Evolutionary conservation across 192 early-diverging fungal genomes (phyloP).

Genomic region (Coemansia sp.): DNA sequence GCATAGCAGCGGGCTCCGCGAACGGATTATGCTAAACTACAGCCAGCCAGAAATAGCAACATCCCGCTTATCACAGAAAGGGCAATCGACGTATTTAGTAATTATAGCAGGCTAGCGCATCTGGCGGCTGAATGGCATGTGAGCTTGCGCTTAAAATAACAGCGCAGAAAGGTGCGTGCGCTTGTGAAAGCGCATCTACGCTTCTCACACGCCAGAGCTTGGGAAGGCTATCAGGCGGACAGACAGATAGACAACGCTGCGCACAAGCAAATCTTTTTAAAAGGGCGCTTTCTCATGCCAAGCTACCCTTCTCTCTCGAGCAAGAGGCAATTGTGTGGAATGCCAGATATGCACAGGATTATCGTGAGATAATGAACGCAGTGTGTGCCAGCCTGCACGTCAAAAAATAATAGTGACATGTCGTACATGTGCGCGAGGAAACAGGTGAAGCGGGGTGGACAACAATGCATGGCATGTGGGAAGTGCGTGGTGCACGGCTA

Average conservation of each 20-base stretch:
- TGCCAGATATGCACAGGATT: not conserved
- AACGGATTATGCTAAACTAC: slow-evolving; percentile 56
- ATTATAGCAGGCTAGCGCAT: not conserved
- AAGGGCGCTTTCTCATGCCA: not conserved
- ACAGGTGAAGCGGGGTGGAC: not conserved
- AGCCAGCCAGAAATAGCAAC: not conserved
- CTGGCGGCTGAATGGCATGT: slow-evolving; percentile 3
- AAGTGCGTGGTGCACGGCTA: not conserved
- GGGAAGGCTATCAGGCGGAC: not conserved
- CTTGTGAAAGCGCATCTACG: not conserved
- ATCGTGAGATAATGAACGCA: not conserved
- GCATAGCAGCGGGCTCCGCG: slow-evolving; percentile 50
- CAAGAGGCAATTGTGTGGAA: not conserved
- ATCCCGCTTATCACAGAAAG: not conserved
- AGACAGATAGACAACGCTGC: not conserved
- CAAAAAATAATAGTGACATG: not conserved
- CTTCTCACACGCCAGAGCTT: not conserved
- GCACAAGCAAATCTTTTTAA: not conserved
- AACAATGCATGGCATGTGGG: not conserved
- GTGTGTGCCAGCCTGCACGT: not conserved
- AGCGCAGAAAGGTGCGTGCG: not conserved
- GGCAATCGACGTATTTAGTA: not conserved
- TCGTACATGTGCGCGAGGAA: not conserved
- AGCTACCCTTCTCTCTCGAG: not conserved
- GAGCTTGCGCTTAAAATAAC: slow-evolving; percentile 3